Base-by-base conservation (phyloP, 192 early-diverging fungal species). In the Entomortierella chlamydospora region DNA sequence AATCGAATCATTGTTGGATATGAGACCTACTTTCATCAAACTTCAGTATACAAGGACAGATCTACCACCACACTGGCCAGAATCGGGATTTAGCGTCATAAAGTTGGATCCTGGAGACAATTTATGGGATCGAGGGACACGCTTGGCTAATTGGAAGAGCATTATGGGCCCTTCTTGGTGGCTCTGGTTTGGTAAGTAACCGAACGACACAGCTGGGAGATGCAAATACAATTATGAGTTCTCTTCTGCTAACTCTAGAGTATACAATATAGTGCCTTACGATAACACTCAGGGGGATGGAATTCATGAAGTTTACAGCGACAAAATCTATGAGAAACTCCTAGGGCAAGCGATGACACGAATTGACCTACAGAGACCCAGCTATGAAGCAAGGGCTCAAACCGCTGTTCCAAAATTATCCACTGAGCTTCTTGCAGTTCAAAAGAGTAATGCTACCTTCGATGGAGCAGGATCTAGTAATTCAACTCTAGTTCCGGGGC, bases 141-240 rank as follows among this genome's bases (percentile, higher is more conserved):
- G 67, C 61, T 58, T 57, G 28, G 55, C 65, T 22, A 87, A 85
- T 50, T 87, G 84, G 84, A 81, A 72, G 53, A 69, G 74, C n/a
- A 78, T 85, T 43, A 87, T 87, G 86, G 86, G 84, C 20, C 30
- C 37, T 2, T 73, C 81, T 22, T 78, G 77, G 73, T 81, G 81
- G 73, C 68, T 84, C 9, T 87, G 86, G 84, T 87, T 85, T 73
- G 9, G 85, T 87, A 82, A 70, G 83, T 64, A 26, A 30, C 10
- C 10, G 34, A 7, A 37, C 10, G 34, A 37, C 1, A 30, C 15
- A 10, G n/a, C 31, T 29, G 8, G 17, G 12, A 2, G 10, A 1
- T 28, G 6, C 22, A 50, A 17, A 22, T 4, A 5, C 15, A n/a
- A n/a, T n/a, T n/a, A n/a, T 50, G 15, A 17, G 15, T 50, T 17